Evolutionary conservation across 345 rosid genomes (phyloP), one percentile per base, ranked within the genome.

Genomic region (Hevea brasiliensis): DNA sequence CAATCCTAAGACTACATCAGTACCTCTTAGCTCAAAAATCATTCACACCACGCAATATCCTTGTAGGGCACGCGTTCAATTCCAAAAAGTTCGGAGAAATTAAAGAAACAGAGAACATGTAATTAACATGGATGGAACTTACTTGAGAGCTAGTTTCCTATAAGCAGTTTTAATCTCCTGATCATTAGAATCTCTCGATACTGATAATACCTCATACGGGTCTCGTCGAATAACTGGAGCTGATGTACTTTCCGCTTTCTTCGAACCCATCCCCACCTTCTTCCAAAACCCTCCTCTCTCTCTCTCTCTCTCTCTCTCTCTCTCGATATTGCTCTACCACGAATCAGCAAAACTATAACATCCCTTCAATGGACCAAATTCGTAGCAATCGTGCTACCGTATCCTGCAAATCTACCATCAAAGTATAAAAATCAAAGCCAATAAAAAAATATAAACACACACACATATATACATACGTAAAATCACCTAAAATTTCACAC

Each of bases 121-220:
- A 53, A 32, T 32, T 32, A 18, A 53, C 14, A 72, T 53, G 4
- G 32, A 72, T 53, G 4, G 32, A 37, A 70, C 91, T 84, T 80
- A 96, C 99, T 91, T 96, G 53, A 96, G 97, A 77, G 99, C 99
- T 68, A 91, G 91, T 87, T 90, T 96, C 65, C 99, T 70, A 59
- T 96, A 96, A 51, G 99, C 93, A 26, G 98, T 87, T 80, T 96
- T 96, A 81, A 96, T 91, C 70, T 96, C 99, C 74, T 93, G 98
- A 75, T 96, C 98, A 32, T 87, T 81, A 0, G 98, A 91, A 73
- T 96, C 99, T 78, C 73, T 91, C 12, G 99, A 76, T 40, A 96
- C 97, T 23, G 77, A 83, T 62, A 96, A 83, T 4, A 96, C 99
- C 89, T 96, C 98, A 67, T 96, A 96, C 0, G 98, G 99, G 77